Evolutionary conservation across 495 filamentous ascomycete genomes (phyloP), one percentile per base, ranked within the genome.

Genomic region (Aspergillus avenaceus): DNA sequence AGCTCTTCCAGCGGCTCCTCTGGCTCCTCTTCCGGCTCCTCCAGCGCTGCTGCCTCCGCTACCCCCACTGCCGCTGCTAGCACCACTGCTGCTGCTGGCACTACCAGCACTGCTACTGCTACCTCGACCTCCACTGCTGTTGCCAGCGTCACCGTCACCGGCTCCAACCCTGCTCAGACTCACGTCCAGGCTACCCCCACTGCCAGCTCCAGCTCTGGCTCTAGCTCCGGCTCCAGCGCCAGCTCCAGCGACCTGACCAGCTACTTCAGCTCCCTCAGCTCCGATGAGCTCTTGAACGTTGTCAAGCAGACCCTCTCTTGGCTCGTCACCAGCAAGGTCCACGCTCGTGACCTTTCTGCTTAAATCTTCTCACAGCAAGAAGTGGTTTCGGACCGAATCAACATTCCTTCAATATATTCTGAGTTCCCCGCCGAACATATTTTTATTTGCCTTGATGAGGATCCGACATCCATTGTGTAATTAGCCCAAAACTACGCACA

Each of bases 191-290:
- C 48, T 26, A 37, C 59, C 32, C 34, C 50, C 21, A 41, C 26
- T 23, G 13, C 54, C n/a, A 41, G 34, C 34, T 9, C 45, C 16
- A 12, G 44, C 40, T 53, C 60, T 28, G 58, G 58, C 19, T 34
- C 58, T 36, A 43, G 46, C 48, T 38, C 56, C 41, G 47, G 38
- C 50, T 41, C 59, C 19, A 45, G 53, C 47, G 19, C 46, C 13
- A 27, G 23, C 31, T 32, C 45, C 13, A 47, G 44, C 40, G 62
- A 61, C 53, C 63, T 61, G 45, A 50, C 53, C 14, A 52, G 62
- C 22, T 73, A 69, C 56, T 66, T 73, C 46, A 59, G 54, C 60
- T 68, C 66, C 43, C 55, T 73, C 52, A 66, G 53, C 50, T 64
- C 69, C 21, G 62, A 66, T 2, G 54, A 73, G 63, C 58, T 69